Evolutionary conservation across 1,139 yeast genomes (phyloP).

Genomic region (Debaryomyces sp.): DNA sequence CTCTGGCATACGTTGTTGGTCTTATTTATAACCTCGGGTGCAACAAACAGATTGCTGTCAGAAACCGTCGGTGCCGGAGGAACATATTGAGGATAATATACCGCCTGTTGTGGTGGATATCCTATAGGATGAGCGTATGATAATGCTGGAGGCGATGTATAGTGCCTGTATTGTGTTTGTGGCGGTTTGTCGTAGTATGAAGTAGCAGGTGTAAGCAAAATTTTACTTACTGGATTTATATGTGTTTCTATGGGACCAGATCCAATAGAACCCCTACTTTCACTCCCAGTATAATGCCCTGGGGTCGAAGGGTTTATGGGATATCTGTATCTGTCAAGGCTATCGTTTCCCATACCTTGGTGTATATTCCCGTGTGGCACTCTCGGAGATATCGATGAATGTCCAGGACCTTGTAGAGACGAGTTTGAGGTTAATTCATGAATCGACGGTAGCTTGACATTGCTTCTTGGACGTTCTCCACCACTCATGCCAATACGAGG

Average conservation of each 20-base stretch:
- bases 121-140: conserved; percentile 10
- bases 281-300: conserved; percentile 5
- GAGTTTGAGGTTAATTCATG: conserved; percentile 34
- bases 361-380: not conserved
- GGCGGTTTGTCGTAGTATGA: conserved; percentile 10
- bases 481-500: not conserved
- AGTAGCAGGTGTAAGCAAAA: conserved; percentile 12
- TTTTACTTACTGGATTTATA: not conserved
- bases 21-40: conserved; percentile 40
- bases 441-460: conserved; percentile 36
- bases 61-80: conserved; percentile 14
- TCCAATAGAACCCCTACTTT: not conserved
- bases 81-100: conserved; percentile 10
- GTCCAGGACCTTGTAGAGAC: conserved; percentile 9
- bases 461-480: not conserved
- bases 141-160: conserved; percentile 4
- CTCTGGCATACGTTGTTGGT: conserved; percentile 40
- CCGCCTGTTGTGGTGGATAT: conserved; percentile 9
- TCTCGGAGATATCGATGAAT: not conserved
- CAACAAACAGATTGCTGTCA: not conserved
- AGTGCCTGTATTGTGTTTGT: conserved; percentile 10
- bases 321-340: not conserved
- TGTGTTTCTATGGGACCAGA: not conserved
- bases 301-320: conserved; percentile 10
- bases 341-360: not conserved